Conservation (phyloP, 768 basidiomycete genomes). For the Ephemerocybe angulata region DNA sequence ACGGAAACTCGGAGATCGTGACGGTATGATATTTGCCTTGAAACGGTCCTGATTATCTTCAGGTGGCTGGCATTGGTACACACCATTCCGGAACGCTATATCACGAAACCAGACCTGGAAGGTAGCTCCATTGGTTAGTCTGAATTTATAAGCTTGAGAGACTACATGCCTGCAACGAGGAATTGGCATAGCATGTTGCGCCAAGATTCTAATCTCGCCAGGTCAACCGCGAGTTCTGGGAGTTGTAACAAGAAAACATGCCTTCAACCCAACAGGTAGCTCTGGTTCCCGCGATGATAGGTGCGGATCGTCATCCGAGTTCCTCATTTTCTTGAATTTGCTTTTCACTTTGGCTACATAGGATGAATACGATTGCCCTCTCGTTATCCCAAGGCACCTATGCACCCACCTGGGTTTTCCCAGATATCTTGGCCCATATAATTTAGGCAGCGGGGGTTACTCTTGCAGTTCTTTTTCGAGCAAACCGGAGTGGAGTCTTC, state of each 20-base stretch:
- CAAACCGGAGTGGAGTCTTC: slow-evolving; percentile 50
- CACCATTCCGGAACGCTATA: slow-evolving; percentile 72
- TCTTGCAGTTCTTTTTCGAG: slow-evolving; percentile 60
- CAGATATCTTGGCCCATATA: slow-evolving; percentile 82
- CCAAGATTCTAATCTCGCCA: slow-evolving; percentile 71
- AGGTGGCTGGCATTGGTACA: slow-evolving; percentile 71
- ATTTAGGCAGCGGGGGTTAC: slow-evolving; percentile 84
- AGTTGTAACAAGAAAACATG: slow-evolving; percentile 23
- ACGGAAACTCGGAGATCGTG: neutral
- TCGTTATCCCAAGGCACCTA: too few species aligned
- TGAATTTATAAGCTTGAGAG: neutral
- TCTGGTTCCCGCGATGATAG: slow-evolving; percentile 45
- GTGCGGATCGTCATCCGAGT: slow-evolving; percentile 55
- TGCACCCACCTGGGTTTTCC: slow-evolving; percentile 54
- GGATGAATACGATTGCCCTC: neutral
- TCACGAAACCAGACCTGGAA: slow-evolving; percentile 89
- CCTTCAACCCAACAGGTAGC: slow-evolving; percentile 76
- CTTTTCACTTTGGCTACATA: slow-evolving; percentile 2
- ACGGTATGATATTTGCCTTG: slow-evolving; percentile 26
- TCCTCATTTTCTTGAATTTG: slow-evolving; percentile 46
- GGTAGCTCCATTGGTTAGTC: neutral
- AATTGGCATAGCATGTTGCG: slow-evolving; percentile 96
- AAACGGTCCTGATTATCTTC: slow-evolving; percentile 44
- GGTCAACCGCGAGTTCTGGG: neutral
- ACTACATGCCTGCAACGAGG: slow-evolving; percentile 74